Conservation (phyloP, 352 stramenopile genomes). For the Globisporangium lucens region DNA sequence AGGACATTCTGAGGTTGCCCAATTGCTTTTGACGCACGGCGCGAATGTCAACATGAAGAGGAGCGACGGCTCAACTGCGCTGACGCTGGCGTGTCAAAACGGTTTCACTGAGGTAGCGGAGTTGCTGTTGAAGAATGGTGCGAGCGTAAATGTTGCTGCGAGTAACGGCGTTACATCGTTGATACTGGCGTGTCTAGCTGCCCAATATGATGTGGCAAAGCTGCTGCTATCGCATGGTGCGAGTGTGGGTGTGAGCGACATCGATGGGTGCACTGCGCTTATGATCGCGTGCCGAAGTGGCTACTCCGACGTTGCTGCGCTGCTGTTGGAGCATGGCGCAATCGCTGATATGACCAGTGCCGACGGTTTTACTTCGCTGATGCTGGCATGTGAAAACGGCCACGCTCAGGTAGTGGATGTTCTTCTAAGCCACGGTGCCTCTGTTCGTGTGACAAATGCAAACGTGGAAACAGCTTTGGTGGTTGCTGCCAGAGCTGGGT, state of each 20-base stretch:
- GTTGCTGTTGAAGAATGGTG: background rate
- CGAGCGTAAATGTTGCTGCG: background rate
- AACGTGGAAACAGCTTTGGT: too few relatives aligned
- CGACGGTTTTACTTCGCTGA: too few relatives aligned
- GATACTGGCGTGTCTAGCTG: background rate
- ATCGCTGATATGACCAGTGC: too few relatives aligned
- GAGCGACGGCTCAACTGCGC: background rate
- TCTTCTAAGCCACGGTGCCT: too few relatives aligned
- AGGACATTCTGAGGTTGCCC: background rate
- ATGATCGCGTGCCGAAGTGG: too few relatives aligned
- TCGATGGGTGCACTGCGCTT: too few relatives aligned
- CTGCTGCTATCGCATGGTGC: background rate
- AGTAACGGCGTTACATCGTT: background rate
- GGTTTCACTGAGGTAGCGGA: background rate
- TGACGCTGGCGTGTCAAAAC: background rate
- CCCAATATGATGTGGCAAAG: background rate
- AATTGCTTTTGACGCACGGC: background rate
- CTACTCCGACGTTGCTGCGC: too few relatives aligned
- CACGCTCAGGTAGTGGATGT: too few relatives aligned
- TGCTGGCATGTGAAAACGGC: too few relatives aligned
- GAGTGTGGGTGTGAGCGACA: background rate
- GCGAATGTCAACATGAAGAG: background rate
- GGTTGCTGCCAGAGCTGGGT: too few relatives aligned
- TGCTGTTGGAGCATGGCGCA: too few relatives aligned
- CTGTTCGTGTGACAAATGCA: too few relatives aligned